These are phyloP conservation scores for Carex arenaria DNA, from an alignment of 202 grass and related monocot species.

Conservation along the genomic window DNA sequence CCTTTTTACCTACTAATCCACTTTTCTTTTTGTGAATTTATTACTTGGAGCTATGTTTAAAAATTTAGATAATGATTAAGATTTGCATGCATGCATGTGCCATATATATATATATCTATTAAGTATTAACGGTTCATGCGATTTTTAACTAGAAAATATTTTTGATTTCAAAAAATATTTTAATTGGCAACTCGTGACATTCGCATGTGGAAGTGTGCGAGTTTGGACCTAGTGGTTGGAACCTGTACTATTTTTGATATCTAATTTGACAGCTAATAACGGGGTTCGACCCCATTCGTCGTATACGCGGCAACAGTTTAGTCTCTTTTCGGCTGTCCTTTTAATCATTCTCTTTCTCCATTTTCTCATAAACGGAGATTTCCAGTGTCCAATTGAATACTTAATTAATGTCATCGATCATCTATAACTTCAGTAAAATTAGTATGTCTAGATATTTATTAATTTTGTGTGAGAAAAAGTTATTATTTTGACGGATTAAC, in stretches of 20 bases:
- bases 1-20: background rate
- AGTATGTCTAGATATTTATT: background rate
- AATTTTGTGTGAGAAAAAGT: background rate
- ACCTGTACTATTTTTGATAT: conserved; percentile 13
- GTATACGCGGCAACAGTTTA: conserved; percentile 16
- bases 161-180: background rate
- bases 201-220: conserved; percentile 11
- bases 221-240: conserved; percentile 12
- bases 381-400: background rate
- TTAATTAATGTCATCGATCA: background rate
- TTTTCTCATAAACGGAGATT: background rate
- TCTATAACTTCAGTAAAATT: background rate
- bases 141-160: background rate
- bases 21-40: background rate
- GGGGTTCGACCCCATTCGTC: background rate
- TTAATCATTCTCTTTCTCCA: background rate
- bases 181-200: conserved; percentile 2
- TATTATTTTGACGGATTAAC: background rate
- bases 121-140: background rate
- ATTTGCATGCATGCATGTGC: background rate
- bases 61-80: background rate
- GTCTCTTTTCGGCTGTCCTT: conserved; percentile 6
- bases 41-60: background rate
- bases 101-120: background rate
- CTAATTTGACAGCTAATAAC: conserved; percentile 29